A percentile compares a stretch with the other conserved stretches of the same genome.
phyloP scores from a whole-genome alignment of 1,284 basidiomycete species.

The Rhodotorula sp. region DNA sequence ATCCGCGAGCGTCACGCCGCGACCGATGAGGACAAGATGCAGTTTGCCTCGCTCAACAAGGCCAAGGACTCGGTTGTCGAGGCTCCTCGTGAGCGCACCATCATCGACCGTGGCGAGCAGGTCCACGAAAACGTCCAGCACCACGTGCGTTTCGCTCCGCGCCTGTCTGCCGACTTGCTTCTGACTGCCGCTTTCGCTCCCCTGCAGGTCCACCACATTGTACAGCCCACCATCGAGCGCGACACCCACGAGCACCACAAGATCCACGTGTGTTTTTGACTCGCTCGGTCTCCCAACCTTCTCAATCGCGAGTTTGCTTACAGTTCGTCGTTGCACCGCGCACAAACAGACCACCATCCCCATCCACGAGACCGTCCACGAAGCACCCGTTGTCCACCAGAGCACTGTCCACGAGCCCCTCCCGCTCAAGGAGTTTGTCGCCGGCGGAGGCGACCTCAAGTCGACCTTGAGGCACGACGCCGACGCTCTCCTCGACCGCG shows the following conservation, averaged over 20 bases:
- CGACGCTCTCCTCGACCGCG: conserved; percentile 10
- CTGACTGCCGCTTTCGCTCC: too few relatives aligned
- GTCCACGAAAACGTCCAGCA: conserved; percentile 33
- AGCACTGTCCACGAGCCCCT: conserved; percentile 36
- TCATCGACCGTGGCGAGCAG: conserved; percentile 48
- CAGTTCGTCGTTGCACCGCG: neutral
- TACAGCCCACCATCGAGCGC: conserved; percentile 47
- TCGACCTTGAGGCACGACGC: conserved; percentile 31
- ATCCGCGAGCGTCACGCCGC: conserved; percentile 41
- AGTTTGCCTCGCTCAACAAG: conserved; percentile 46
- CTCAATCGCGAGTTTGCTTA: neutral
- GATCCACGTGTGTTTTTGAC: conserved; percentile 15
- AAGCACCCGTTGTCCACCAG: conserved; percentile 36
- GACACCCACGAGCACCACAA: conserved; percentile 47
- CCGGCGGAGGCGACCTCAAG: conserved; percentile 36
- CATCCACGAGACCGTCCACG: conserved; percentile 30
- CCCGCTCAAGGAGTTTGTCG: conserved; percentile 32
- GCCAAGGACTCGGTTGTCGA: conserved; percentile 41
- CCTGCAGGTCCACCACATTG: conserved; percentile 44
- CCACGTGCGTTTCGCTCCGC: conserved; percentile 39
- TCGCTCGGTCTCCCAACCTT: neutral
- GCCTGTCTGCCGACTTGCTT: too few relatives aligned
- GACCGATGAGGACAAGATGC: conserved; percentile 47
- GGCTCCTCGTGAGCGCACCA: conserved; percentile 41
- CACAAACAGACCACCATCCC: conserved; percentile 13